These are phyloP conservation scores for Chaetoceros tenuissimus DNA, from an alignment of 108 stramenopile genomes.

Conservation along the genomic window DNA sequence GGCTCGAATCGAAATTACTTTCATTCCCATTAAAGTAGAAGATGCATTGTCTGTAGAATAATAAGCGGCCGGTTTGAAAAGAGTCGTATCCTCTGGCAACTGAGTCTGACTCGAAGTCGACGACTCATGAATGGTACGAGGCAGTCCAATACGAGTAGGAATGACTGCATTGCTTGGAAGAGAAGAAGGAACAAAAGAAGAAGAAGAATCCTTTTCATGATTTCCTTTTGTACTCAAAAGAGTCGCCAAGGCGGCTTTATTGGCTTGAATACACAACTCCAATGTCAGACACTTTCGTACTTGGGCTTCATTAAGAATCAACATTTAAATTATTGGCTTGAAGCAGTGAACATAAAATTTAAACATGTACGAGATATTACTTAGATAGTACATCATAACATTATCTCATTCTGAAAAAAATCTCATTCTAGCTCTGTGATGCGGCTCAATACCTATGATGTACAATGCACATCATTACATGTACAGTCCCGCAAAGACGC, in stretches of 20 bases:
- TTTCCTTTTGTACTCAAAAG: conserved; percentile 5
- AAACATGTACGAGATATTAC: too few species aligned
- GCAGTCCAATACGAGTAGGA: conserved; percentile 48
- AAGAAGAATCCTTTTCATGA: not conserved
- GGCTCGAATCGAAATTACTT: conserved; percentile 49
- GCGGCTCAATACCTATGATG: too few species aligned
- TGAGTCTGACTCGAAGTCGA: not conserved
- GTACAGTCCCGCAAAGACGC: too few species aligned
- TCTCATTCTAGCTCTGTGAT: too few species aligned
- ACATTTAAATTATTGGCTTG: conserved; percentile 23
- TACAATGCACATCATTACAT: too few species aligned
- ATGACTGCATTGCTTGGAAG: conserved; percentile 34
- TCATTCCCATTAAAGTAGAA: conserved; percentile 51
- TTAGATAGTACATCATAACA: too few species aligned
- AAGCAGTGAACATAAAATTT: too few species aligned
- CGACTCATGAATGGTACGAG: conserved; percentile 11
- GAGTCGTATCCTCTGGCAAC: conserved; percentile 49
- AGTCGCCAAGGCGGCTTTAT: conserved; percentile 40
- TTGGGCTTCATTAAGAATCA: conserved; percentile 55
- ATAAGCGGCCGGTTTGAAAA: conserved; percentile 76
- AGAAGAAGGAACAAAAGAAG: conserved; percentile 3
- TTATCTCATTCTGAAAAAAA: too few species aligned
- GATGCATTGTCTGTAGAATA: conserved; percentile 13
- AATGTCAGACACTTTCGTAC: conserved; percentile 41
- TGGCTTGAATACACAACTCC: conserved; percentile 42